Conservation (phyloP, 495 filamentous ascomycete species). For the Tuber brumale region DNA sequence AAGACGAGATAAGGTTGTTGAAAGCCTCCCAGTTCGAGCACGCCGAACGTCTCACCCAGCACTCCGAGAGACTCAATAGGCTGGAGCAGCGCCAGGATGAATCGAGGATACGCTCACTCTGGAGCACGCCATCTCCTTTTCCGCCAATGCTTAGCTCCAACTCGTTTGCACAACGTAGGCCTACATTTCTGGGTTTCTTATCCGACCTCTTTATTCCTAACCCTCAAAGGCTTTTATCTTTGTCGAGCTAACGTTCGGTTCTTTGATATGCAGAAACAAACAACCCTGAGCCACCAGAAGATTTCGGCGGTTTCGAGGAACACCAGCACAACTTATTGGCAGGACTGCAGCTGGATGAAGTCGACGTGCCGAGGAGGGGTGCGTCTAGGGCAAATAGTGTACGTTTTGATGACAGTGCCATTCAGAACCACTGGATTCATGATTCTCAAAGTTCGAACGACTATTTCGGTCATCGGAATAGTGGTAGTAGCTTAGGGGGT, state of each 20-base stretch:
- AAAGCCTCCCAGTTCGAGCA: constrained; percentile 61
- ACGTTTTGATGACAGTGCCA: constrained; percentile 94
- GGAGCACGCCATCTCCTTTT: constrained; percentile 63
- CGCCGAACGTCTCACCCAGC: constrained; percentile 48
- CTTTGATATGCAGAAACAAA: constrained; percentile 54
- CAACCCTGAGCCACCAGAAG: constrained; percentile 65
- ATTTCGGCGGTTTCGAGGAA: constrained; percentile 79
- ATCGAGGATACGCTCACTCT: constrained; percentile 60
- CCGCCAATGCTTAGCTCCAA: constrained; percentile 49
- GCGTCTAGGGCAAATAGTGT: constrained; percentile 95
- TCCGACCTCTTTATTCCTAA: constrained; percentile 30
- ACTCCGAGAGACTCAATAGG: constrained; percentile 49
- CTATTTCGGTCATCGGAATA: constrained; percentile 62
- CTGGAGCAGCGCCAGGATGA: constrained; percentile 64
- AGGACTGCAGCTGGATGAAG: constrained; percentile 71
- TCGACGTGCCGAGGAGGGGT: constrained; percentile 86
- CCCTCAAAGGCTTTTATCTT: constrained; percentile 10
- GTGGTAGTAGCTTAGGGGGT: constrained; percentile 72
- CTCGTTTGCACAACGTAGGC: constrained; percentile 41
- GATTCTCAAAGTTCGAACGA: constrained; percentile 73
- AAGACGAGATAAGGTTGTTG: constrained; percentile 61
- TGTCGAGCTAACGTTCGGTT: constrained; percentile 16
- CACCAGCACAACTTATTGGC: constrained; percentile 63
- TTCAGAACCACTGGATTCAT: constrained; percentile 83
- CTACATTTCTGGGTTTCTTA: constrained; percentile 59